Percentiles rank a stretch among this genome's conserved stretches.
These are phyloP conservation scores for Crithidia sp. DNA, from an alignment of 208 protist genomes.

Conservation along the genomic window DNA sequence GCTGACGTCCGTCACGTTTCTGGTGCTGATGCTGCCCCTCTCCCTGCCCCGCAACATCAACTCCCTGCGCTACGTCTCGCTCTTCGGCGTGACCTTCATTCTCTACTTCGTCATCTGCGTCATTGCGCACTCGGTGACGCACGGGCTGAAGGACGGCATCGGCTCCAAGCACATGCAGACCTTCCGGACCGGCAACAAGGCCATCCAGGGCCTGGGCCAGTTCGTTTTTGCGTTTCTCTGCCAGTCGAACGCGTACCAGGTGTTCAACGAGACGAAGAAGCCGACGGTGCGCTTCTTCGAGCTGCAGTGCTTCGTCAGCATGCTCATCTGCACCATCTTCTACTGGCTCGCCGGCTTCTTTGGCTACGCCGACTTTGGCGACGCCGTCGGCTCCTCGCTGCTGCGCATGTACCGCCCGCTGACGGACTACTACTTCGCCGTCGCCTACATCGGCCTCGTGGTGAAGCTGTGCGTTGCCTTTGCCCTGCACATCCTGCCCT, in stretches of 20 bases:
- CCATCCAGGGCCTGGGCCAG: slow-evolving; percentile 50
- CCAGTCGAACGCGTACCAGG: slow-evolving; percentile 70
- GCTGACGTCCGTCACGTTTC: slow-evolving; percentile 52
- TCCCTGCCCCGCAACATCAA: slow-evolving; percentile 77
- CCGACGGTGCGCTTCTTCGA: slow-evolving; percentile 50
- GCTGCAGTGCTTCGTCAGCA: slow-evolving; percentile 49
- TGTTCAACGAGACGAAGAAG: slow-evolving; percentile 58
- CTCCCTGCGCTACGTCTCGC: slow-evolving; percentile 76
- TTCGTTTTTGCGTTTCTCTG: slow-evolving; percentile 77
- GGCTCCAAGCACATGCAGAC: slow-evolving; percentile 28
- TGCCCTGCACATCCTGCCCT: slow-evolving; percentile 68
- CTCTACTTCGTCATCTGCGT: slow-evolving; percentile 74
- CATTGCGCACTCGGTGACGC: slow-evolving; percentile 49
- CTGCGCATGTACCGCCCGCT: slow-evolving; percentile 67
- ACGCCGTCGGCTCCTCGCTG: slow-evolving; percentile 44
- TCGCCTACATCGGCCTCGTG: slow-evolving; percentile 73
- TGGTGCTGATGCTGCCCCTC: slow-evolving; percentile 76
- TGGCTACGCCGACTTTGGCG: slow-evolving; percentile 73
- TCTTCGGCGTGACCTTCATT: slow-evolving; percentile 68
- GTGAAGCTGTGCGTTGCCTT: slow-evolving; percentile 81
- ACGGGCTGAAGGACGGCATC: slow-evolving; percentile 37
- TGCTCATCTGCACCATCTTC: slow-evolving; percentile 70
- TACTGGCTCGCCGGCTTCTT: slow-evolving; percentile 81
- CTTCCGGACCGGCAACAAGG: slow-evolving; percentile 40
- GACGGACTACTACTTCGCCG: slow-evolving; percentile 56